Base-by-base conservation (phyloP, 116 monocot genomes). In the Cymodocea nodosa region DNA sequence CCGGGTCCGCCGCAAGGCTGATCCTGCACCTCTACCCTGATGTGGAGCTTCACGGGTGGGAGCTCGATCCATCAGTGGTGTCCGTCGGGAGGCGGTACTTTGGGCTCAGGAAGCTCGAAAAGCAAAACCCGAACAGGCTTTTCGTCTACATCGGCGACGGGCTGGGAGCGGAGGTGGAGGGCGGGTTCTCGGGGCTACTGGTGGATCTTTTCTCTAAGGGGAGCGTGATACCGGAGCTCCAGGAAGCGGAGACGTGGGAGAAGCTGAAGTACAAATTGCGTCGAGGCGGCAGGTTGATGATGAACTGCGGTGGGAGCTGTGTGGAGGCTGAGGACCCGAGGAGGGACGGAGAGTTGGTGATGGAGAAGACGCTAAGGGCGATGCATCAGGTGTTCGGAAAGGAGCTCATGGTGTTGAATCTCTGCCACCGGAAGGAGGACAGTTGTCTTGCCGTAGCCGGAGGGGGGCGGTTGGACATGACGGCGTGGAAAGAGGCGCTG, bases 161-260 rank as follows among this genome's bases (percentile, higher is more conserved):
- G 5, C 70, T 89, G 51, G 62, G 79, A 6, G 82, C 84, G 25
- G 63, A 69, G 14, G 61, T 71, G 52, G 58, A 67, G 2, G 73
- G 71, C 35, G 82, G 76, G 62, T 89, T 89, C 35, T 36, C 81
- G 20, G 90, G 94, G 52, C 64, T 87, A 12, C 18, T 82, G 24
- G 89, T 89, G n/a, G 90, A 94, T 63, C 77, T 94, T 3, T 89
- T 87, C 74, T 48, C 72, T 13, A 77, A 70, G 55, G 94, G 94
- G 55, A 82, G 82, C 39, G 67, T 89, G 69, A 44, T 89, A 8
- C 81, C 79, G 17, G 77, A 83, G 81, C 85, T 93, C 30, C 93
- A 93, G 78, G 71, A 80, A 14, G 23, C 37, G 62, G 39, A 25
- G 56, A 87, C 80, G 5, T 91, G 87, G 82, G 50, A 71, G 73